Conservation (phyloP, 371 early-diverging fungal species). For the Mycotypha africana region DNA sequence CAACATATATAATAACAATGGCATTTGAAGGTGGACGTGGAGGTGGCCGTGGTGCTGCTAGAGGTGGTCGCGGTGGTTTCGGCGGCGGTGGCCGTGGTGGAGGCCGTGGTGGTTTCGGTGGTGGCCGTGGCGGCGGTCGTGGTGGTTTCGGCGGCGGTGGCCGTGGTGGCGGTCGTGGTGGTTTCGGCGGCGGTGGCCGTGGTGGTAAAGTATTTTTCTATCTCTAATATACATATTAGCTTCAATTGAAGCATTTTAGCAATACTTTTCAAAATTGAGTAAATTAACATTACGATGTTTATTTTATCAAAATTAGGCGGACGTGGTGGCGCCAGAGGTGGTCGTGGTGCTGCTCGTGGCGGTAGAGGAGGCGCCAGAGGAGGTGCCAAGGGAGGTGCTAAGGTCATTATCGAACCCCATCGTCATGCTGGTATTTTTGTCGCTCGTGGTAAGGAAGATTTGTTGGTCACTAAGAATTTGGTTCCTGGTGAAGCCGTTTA, state of each 20-base stretch:
- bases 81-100: constrained; percentile 18
- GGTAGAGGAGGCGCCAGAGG: constrained; percentile 47
- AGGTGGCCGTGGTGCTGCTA: constrained; percentile 24
- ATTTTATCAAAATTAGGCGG: constrained; percentile 1
- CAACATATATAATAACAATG: constrained; percentile 13
- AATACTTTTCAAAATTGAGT: too few species aligned
- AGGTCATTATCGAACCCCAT: constrained; percentile 96
- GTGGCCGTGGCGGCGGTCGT: constrained; percentile 38
- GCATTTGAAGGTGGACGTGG: constrained; percentile 38
- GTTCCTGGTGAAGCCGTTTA: constrained; percentile 99
- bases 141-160: constrained; percentile 49
- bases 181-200: constrained; percentile 27
- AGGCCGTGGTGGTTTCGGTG: constrained; percentile 16
- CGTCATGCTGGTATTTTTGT: constrained; percentile 97
- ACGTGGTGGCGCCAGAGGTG: constrained; percentile 24
- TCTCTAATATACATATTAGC: too few species aligned
- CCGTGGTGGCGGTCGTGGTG: constrained; percentile 41
- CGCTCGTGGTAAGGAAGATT: constrained; percentile 99
- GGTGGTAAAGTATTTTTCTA: background rate
- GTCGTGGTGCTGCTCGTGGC: constrained; percentile 41
- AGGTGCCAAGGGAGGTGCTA: constrained; percentile 85
- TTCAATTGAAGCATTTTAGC: too few species aligned
- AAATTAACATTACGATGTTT: background rate
- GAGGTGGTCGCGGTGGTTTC: constrained; percentile 13
- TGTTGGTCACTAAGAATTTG: constrained; percentile 98